Conservation (phyloP, 495 filamentous ascomycete species). For the Beverwykella pulmonaria region DNA sequence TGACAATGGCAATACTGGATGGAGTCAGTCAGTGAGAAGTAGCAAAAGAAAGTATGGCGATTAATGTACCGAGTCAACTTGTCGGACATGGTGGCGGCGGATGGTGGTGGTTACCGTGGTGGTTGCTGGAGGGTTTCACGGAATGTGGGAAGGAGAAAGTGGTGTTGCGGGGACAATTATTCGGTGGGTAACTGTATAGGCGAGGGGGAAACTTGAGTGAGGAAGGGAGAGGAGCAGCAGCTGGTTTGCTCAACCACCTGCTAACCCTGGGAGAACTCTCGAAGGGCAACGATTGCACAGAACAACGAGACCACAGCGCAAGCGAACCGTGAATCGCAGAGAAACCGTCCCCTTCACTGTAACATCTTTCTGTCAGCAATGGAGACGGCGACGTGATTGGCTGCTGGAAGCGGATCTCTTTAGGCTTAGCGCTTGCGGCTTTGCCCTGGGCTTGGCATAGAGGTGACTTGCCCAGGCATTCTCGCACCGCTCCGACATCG, state of each 20-base stretch:
- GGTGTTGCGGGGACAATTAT: not conserved
- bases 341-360: not conserved
- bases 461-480: not conserved
- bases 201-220: not conserved
- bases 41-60: not conserved
- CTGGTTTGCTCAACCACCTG: not conserved
- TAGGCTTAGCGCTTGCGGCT: not conserved
- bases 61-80: constrained; percentile 69
- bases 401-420: too few species aligned
- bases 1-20: constrained; percentile 93
- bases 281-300: not conserved
- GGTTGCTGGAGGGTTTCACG: constrained; percentile 28
- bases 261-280: not conserved
- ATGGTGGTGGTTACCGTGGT: not conserved
- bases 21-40: constrained; percentile 14
- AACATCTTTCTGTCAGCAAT: too few species aligned
- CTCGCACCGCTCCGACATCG: not conserved
- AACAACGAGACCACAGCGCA: not conserved
- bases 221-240: not conserved
- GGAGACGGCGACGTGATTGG: constrained; percentile 17
- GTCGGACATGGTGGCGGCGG: constrained; percentile 65
- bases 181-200: not conserved
- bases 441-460: not conserved
- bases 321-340: not conserved
- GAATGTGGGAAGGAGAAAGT: constrained; percentile 1